Base-by-base conservation (phyloP, 305 asterid genomes). In the Fraxinus dipetala region DNA sequence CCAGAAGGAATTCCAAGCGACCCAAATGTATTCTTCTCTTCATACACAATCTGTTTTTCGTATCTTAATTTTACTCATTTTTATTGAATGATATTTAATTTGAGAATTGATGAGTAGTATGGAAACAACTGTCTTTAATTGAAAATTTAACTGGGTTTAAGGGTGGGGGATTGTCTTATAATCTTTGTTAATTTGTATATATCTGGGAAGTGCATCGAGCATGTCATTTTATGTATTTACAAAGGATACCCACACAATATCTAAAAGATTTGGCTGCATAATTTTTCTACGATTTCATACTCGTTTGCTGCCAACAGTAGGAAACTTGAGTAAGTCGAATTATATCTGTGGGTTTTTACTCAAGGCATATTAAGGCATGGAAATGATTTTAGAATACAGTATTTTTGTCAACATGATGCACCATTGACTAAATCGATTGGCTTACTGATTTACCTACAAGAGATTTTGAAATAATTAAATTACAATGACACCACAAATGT, bases 1-100 rank as follows among this genome's bases (percentile, higher is more conserved):
- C 78, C 45, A 40, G 82, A 38, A 67, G 67, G 31, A 79, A 67
- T 69, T 65, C 82, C 36, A 79, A 43, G 77, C 82, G 82, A 22
- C 82, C 82, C n/a, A 79, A 79, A 48, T 79, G 82, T 79, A 79
- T 40, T 38, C 18, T 67, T 45, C 69, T 79, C 35, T 28, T 26
- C n/a, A 2, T 65, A 11, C 73, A 26, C 73, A 26, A 26, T 65
- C 20, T 63, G 14, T 9, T 24, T 63, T 22, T 63, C 2, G 72
- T 63, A 9, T 63, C 34, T 63, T 10, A 31, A 65, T 65, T 65
- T 26, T 65, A 26, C 35, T 65, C 13, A 65, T 65, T 59, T 20
- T 51, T 51, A 51, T 59, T n/a, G 69, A 18, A 59, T 0, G 22
- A 59, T 43, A 43, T 4, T 56, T 56, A 6, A 56, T n/a, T 56